Conservation (phyloP, 352 stramenopile genomes). For the Phytophthora rubi region DNA sequence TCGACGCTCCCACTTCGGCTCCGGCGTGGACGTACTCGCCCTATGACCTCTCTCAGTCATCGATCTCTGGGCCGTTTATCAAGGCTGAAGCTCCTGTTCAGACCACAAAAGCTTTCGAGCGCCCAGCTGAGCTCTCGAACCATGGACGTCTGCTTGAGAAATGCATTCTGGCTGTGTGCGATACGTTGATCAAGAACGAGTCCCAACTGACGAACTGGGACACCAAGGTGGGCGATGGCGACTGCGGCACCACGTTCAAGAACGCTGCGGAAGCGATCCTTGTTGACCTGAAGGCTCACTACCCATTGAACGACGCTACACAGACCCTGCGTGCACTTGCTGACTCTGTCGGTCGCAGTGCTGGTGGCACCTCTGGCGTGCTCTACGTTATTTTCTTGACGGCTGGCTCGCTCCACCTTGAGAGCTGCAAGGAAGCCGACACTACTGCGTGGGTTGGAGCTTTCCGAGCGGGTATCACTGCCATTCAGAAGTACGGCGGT, state of each 20-base stretch:
- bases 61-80: constrained; percentile 42
- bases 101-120: constrained; percentile 40
- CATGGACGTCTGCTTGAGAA: constrained; percentile 57
- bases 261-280: constrained; percentile 91
- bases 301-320: constrained; percentile 69
- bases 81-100: constrained; percentile 31
- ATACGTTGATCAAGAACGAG: constrained; percentile 89
- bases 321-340: constrained; percentile 67
- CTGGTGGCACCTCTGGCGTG: constrained; percentile 95
- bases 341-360: constrained; percentile 70
- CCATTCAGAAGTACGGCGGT: constrained; percentile 92
- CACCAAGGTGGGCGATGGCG: constrained; percentile 96
- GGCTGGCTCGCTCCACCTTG: constrained; percentile 59
- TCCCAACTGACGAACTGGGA: constrained; percentile 95
- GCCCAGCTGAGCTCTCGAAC: constrained; percentile 52
- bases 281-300: constrained; percentile 55
- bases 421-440: constrained; percentile 42
- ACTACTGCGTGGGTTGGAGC: constrained; percentile 53
- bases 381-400: constrained; percentile 95
- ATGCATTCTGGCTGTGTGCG: constrained; percentile 67
- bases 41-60: constrained; percentile 43
- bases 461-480: constrained; percentile 81
- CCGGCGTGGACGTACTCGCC: constrained; percentile 72
- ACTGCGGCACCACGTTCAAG: constrained; percentile 97
- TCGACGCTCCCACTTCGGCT: constrained; percentile 68